Evolutionary conservation across 164 flowering plant species (phyloP), one percentile per base, ranked within the genome.

Genomic region (Chimonanthus praecox): DNA sequence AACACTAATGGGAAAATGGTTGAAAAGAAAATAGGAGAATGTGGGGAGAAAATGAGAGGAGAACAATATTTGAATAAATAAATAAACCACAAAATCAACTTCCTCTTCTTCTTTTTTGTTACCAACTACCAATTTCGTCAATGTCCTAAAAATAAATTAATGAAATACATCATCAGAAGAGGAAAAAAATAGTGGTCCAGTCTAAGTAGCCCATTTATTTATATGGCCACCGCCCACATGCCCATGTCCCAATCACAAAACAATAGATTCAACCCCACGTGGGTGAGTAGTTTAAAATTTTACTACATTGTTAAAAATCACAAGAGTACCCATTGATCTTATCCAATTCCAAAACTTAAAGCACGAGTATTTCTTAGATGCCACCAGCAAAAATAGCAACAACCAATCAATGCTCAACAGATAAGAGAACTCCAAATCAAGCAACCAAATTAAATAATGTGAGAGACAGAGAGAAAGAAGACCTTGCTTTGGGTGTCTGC

Each of bases 401-500:
- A 62, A 47, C 15, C n/a, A 13, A 72, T 1, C 3, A 43, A 44
- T 18, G 5, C 18, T 62, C 43, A 20, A 44, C 50, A 7, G 18
- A 62, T 7, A 11, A 47, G 20, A 72, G 33, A n/a, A 72, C 64
- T 43, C 6, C 63, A 33, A 47, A 46, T 9, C 44, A 45, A 72
- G 43, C 51, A 64, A 49, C 43, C 18, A 20, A 7, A 15, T 50
- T n/a, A 7, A 3, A 47, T 3, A 61, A 43, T 3, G 10, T n/a
- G 15, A 60, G 65, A 63, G 11, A 63, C 11, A 47, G 33, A 72
- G 64, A 13, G 63, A 49, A 62, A 47, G 63, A 43, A 50, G 79
- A 89, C 94, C 94, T 88, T 80, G 86, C 73, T 78, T 88, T 89
- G 49, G 90, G 89, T 70, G 88, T 85, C 87, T 89, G 94, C 97